These are phyloP conservation scores for Calonectria honghensis DNA, from an alignment of 2,329 filamentous ascomycete species.

Conservation along the genomic window DNA sequence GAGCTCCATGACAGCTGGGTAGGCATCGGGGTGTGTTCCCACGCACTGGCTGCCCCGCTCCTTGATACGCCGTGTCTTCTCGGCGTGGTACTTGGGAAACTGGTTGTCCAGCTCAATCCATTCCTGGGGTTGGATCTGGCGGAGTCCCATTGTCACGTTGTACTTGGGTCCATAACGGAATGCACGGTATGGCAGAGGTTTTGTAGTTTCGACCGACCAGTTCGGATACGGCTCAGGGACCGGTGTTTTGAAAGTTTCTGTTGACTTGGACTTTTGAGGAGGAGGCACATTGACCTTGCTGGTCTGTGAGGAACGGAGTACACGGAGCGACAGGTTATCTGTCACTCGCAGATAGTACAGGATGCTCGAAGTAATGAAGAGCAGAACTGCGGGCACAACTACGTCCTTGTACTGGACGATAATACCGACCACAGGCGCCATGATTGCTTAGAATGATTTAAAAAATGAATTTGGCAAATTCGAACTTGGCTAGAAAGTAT, in stretches of 20 bases:
- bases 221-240: slow-evolving; percentile 76
- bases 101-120: slow-evolving; percentile 93
- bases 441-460: background rate
- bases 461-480: background rate
- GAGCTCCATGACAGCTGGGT: slow-evolving; percentile 83
- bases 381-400: slow-evolving; percentile 29
- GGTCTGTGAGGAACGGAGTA: background rate
- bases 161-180: slow-evolving; percentile 87
- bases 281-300: slow-evolving; percentile 20
- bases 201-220: slow-evolving; percentile 81
- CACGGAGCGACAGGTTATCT: background rate
- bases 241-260: slow-evolving; percentile 73
- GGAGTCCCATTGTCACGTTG: slow-evolving; percentile 84
- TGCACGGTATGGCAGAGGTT: slow-evolving; percentile 85
- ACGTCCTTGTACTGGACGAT: slow-evolving; percentile 18
- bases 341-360: slow-evolving; percentile 32
- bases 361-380: slow-evolving; percentile 31
- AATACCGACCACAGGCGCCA: slow-evolving; percentile 24
- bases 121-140: slow-evolving; percentile 81
- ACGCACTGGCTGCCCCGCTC: slow-evolving; percentile 82
- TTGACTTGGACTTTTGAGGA: slow-evolving; percentile 36
- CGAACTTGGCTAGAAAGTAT: background rate
- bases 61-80: slow-evolving; percentile 80
- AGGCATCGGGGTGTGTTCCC: slow-evolving; percentile 80
- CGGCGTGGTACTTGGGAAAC: slow-evolving; percentile 81